Evolutionary conservation across 2,329 filamentous ascomycete genomes (phyloP).

Genomic region (Sphaerostilbella broomeana): DNA sequence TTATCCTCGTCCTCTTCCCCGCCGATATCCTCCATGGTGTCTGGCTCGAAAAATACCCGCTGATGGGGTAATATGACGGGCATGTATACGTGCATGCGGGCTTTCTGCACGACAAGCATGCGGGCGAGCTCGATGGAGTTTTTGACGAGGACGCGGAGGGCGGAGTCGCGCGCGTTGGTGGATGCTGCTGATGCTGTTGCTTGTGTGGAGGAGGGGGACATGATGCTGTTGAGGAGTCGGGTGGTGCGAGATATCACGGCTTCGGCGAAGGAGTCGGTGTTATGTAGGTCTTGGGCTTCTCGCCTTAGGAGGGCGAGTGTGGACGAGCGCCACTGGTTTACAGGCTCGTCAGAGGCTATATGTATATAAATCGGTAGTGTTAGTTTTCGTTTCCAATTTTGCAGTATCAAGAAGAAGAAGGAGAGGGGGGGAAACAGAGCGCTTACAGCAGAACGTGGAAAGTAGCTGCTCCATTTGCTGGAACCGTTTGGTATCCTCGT

Average conservation of each 20-base stretch:
- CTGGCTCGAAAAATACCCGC: constrained; percentile 47
- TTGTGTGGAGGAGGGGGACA: constrained; percentile 23
- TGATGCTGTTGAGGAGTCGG: constrained; percentile 43
- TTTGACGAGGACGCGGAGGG: constrained; percentile 46
- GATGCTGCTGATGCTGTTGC: constrained; percentile 2
- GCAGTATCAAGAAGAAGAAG: not conserved
- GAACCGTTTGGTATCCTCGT: constrained; percentile 46
- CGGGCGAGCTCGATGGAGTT: constrained; percentile 51
- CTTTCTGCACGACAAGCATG: constrained; percentile 52
- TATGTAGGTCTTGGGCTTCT: constrained; percentile 42
- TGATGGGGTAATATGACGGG: constrained; percentile 48
- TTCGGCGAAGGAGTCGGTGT: constrained; percentile 38
- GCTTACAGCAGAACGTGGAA: constrained; percentile 34
- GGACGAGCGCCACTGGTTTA: constrained; percentile 62
- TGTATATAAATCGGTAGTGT: not conserved
- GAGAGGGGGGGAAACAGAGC: constrained; percentile 14
- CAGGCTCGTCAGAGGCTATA: constrained; percentile 42
- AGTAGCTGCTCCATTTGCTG: constrained; percentile 43
- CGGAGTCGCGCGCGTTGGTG: constrained; percentile 42
- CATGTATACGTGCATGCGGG: constrained; percentile 50
- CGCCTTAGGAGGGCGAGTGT: constrained; percentile 55
- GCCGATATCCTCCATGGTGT: constrained; percentile 60
- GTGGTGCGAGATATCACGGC: constrained; percentile 42
- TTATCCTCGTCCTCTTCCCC: constrained; percentile 55
- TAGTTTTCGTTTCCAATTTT: too few species aligned